Evolutionary conservation across 2,329 filamentous ascomycete genomes (phyloP).

Genomic region (Trichophyton schoenleinii): DNA sequence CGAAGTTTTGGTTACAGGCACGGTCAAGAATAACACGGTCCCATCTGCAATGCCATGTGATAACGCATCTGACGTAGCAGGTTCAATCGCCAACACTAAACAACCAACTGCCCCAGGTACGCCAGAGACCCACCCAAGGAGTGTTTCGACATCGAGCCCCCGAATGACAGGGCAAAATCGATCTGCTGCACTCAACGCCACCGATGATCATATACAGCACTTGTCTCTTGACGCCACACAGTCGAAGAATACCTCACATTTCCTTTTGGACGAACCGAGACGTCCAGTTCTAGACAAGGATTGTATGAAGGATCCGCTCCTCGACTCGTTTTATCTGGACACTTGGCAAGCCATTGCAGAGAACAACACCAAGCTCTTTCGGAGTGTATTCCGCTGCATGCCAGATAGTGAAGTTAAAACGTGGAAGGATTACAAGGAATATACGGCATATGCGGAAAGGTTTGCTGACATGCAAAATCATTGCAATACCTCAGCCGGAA

Average conservation of each 20-base stretch:
- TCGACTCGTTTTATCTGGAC: constrained; percentile 69
- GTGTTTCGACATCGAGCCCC: not conserved
- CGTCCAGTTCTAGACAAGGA: constrained; percentile 67
- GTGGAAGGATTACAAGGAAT: constrained; percentile 88
- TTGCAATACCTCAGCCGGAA: constrained; percentile 26
- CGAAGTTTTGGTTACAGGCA: constrained; percentile 54
- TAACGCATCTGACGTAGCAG: not conserved
- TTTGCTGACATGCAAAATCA: constrained; percentile 58
- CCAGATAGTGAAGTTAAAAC: constrained; percentile 87
- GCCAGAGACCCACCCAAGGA: not conserved
- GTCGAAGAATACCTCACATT: constrained; percentile 34
- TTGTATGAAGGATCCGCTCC: constrained; percentile 87
- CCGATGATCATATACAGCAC: constrained; percentile 31
- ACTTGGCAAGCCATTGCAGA: constrained; percentile 77
- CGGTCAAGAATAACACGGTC: not conserved
- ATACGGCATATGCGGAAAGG: constrained; percentile 59
- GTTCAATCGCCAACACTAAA: not conserved
- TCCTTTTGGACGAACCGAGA: constrained; percentile 52
- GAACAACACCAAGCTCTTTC: constrained; percentile 92
- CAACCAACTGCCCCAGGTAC: not conserved
- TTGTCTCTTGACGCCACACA: constrained; percentile 2
- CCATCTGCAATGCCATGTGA: not conserved
- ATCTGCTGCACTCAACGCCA: constrained; percentile 39
- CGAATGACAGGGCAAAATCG: constrained; percentile 4
- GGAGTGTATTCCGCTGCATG: constrained; percentile 90